A percentile compares a stretch with the other conserved stretches of the same genome.
Conservation (phyloP, 1,139 yeast genomes). For the Kodamaea arcana region DNA sequence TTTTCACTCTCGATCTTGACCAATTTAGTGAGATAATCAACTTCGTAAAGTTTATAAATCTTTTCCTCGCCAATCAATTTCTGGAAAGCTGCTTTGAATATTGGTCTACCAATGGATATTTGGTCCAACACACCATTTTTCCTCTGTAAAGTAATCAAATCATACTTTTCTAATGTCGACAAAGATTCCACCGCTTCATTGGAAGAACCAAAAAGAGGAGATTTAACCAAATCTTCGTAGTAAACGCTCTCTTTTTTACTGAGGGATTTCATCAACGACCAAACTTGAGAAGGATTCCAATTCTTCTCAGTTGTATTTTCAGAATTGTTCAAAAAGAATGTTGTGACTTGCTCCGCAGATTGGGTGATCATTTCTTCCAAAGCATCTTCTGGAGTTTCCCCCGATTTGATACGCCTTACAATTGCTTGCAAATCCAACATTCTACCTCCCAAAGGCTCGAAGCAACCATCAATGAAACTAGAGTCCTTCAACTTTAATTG, state of each 20-base stretch:
- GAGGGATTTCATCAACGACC: conserved; percentile 72
- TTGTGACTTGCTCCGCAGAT: conserved; percentile 84
- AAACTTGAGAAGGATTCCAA: conserved; percentile 79
- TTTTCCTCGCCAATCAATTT: conserved; percentile 56
- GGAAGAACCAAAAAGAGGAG: conserved; percentile 64
- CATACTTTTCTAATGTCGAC: conserved; percentile 72
- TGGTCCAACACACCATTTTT: conserved; percentile 71
- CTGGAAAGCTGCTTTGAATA: conserved; percentile 75
- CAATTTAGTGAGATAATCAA: conserved; percentile 51
- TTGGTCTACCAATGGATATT: conserved; percentile 78
- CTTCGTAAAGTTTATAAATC: conserved; percentile 60
- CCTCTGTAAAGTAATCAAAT: conserved; percentile 62
- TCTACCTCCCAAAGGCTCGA: conserved; percentile 87
- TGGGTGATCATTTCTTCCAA: conserved; percentile 75
- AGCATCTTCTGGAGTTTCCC: conserved; percentile 78
- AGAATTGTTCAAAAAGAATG: conserved; percentile 61
- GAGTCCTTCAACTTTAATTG: conserved; percentile 41
- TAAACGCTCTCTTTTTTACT: conserved; percentile 43
- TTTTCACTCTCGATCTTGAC: conserved; percentile 60
- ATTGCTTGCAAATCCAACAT: conserved; percentile 91
- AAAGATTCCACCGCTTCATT: conserved; percentile 48
- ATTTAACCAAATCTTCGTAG: conserved; percentile 50
- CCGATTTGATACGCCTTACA: conserved; percentile 80
- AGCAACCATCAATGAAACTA: conserved; percentile 46
- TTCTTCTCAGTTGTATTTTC: conserved; percentile 29